phyloP scores from a whole-genome alignment of 2,329 filamentous ascomycete genomes.

The Aspergillus sp. region DNA sequence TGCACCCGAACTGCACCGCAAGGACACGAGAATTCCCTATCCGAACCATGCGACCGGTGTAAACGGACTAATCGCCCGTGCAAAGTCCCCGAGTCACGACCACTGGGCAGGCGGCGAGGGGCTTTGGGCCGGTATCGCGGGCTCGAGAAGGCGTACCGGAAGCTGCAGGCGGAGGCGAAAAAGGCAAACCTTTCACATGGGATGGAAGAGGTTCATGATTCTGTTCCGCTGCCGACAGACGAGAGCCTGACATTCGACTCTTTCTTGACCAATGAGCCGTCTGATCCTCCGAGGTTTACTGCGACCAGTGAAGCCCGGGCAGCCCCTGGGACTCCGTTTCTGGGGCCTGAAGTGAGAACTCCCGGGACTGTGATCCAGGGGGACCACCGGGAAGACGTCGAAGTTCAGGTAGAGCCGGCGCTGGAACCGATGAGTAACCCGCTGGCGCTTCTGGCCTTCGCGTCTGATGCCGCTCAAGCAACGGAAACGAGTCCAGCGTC shows the following conservation, averaged over 20 bases:
- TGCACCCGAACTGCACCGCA: constrained; percentile 19
- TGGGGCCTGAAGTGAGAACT: neutral
- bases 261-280: neutral
- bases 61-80: constrained; percentile 23
- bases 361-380: neutral
- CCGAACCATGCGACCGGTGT: constrained; percentile 26
- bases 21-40: neutral
- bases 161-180: constrained; percentile 25
- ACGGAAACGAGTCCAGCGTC: neutral
- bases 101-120: constrained; percentile 26
- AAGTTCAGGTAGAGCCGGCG: neutral
- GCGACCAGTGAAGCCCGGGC: neutral
- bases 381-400: neutral
- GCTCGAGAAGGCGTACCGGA: constrained; percentile 29
- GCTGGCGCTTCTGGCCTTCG: constrained; percentile 27
- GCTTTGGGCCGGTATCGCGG: constrained; percentile 29
- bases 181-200: constrained; percentile 14
- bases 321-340: no score
- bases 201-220: neutral
- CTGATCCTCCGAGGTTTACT: neutral
- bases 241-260: neutral
- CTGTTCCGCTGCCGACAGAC: neutral
- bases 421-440: constrained; percentile 29
- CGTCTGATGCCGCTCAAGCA: constrained; percentile 22
- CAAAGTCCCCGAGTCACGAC: constrained; percentile 23